Evolutionary conservation across 2,329 filamentous ascomycete species (phyloP).

Genomic region (Sporothrix dimorphospora): DNA sequence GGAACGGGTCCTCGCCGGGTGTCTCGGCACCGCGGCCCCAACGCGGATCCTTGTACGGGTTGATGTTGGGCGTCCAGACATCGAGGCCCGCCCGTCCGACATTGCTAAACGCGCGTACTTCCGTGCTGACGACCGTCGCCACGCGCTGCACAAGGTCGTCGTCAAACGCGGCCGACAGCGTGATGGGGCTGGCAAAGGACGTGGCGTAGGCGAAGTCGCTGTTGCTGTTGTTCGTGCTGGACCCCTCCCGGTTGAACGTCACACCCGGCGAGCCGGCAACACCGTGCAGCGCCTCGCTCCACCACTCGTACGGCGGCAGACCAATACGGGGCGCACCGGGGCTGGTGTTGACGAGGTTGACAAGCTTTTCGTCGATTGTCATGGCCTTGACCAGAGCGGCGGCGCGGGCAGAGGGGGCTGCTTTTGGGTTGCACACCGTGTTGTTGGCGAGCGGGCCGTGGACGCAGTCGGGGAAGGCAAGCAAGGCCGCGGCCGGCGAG

Average conservation of each 20-base stretch:
- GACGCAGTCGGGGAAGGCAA: not conserved
- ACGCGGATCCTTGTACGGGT: constrained; percentile 63
- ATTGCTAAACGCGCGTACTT: constrained; percentile 42
- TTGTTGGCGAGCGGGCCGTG: constrained; percentile 28
- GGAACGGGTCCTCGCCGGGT: constrained; percentile 38
- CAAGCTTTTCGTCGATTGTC: constrained; percentile 22
- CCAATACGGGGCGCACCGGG: constrained; percentile 27
- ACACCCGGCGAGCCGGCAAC: constrained; percentile 28
- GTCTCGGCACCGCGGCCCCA: constrained; percentile 56
- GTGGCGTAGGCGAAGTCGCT: constrained; percentile 38
- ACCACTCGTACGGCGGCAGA: constrained; percentile 30
- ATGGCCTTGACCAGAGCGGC: constrained; percentile 25
- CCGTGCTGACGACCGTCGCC: constrained; percentile 36
- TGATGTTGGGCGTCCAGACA: constrained; percentile 70
- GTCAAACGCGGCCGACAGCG: constrained; percentile 42
- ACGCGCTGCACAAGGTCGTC: constrained; percentile 39
- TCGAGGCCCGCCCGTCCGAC: constrained; percentile 46
- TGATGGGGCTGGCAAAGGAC: constrained; percentile 41
- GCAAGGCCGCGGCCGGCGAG: not conserved
- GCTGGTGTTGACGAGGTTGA: constrained; percentile 22
- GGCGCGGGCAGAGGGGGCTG: not conserved
- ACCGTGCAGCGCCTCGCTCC: constrained; percentile 35
- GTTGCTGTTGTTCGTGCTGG: too few species aligned
- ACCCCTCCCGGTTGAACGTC: constrained; percentile 32
- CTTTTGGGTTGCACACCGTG: constrained; percentile 20